These are phyloP conservation scores for Desmodesmus armatus DNA, from an alignment of 139 green algal genomes.

Conservation along the genomic window DNA sequence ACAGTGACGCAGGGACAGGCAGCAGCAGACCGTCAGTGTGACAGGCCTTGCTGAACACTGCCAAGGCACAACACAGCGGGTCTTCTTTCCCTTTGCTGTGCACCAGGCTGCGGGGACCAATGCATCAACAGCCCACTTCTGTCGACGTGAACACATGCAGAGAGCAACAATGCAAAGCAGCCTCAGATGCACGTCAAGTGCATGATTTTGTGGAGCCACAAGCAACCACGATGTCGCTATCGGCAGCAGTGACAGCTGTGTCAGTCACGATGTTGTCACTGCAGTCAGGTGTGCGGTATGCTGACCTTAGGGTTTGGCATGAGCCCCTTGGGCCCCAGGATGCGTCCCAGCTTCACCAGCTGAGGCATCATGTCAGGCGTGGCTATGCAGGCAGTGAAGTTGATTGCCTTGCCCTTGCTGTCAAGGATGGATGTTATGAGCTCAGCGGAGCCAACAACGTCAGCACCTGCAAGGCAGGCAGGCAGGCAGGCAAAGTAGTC, in stretches of 20 bases:
- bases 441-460: conserved; percentile 42
- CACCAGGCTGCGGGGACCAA: too few relatives aligned
- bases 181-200: too few relatives aligned
- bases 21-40: neutral
- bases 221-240: too few relatives aligned
- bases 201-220: too few relatives aligned
- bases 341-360: conserved; percentile 73
- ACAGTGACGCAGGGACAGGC: too few relatives aligned
- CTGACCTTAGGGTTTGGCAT: conserved; percentile 98
- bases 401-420: conserved; percentile 41
- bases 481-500: too few relatives aligned
- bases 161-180: too few relatives aligned
- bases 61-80: neutral
- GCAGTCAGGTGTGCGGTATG: neutral
- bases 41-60: neutral
- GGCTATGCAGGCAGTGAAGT: conserved; percentile 33
- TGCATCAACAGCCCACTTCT: too few relatives aligned
- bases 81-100: neutral
- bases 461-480: conserved; percentile 65
- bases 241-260: neutral
- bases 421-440: conserved; percentile 35
- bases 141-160: too few relatives aligned
- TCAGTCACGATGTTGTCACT: neutral
- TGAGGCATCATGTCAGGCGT: conserved; percentile 85
- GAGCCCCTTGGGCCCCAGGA: conserved; percentile 94